A percentile compares a stretch with the other conserved stretches of the same genome.
phyloP scores from a whole-genome alignment of 2,329 filamentous ascomycete genomes.

The Penicillium sp. region DNA sequence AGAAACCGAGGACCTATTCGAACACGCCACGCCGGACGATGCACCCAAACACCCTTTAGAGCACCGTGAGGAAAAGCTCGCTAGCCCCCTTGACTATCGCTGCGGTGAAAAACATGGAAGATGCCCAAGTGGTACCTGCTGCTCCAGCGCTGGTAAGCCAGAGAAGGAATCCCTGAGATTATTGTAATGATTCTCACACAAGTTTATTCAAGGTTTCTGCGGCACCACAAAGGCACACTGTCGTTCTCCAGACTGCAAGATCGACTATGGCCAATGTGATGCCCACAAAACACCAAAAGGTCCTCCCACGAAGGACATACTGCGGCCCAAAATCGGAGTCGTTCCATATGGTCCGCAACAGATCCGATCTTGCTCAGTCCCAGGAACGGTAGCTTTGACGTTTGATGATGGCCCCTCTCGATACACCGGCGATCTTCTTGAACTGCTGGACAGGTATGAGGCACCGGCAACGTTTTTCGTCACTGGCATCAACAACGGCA shows the following conservation, averaged over 20 bases:
- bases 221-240: conserved; percentile 39
- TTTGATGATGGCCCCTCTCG: conserved; percentile 67
- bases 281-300: conserved; percentile 36
- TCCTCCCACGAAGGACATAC: conserved; percentile 33
- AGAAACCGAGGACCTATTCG: conserved; percentile 1
- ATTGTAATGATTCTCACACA: background rate
- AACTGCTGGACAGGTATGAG: conserved; percentile 59
- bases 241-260: conserved; percentile 41
- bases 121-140: conserved; percentile 39
- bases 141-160: conserved; percentile 38
- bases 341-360: conserved; percentile 37
- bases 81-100: conserved; percentile 21
- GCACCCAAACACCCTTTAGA: background rate
- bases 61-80: conserved; percentile 2
- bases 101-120: conserved; percentile 37
- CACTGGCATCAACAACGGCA: conserved; percentile 50
- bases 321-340: conserved; percentile 36
- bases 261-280: conserved; percentile 42
- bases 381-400: conserved; percentile 64
- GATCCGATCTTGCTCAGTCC: conserved; percentile 44
- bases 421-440: conserved; percentile 62
- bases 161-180: background rate
- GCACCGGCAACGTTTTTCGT: conserved; percentile 70
- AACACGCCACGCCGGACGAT: background rate
- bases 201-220: conserved; percentile 35